Evolutionary conservation across 768 basidiomycete species (phyloP).

Genomic region (Leccinum rimulosum): DNA sequence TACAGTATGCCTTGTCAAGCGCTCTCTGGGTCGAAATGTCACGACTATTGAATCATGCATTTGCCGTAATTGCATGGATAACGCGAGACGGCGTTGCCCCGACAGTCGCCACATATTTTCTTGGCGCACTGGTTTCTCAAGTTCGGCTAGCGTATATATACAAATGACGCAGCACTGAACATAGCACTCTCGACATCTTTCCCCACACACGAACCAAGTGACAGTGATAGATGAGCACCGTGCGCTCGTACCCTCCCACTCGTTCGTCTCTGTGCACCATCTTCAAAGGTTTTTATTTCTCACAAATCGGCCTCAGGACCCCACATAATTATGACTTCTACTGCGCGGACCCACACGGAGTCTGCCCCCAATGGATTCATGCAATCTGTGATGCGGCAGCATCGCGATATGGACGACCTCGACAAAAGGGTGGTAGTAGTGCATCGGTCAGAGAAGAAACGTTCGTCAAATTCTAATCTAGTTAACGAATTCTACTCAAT

Average conservation of each 20-base stretch:
- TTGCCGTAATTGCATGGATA: neutral
- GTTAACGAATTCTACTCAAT: neutral
- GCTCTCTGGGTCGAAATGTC: neutral
- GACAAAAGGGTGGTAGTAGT: slow-evolving; percentile 14
- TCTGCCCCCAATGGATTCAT: slow-evolving; percentile 19
- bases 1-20: neutral
- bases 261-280: slow-evolving; percentile 6
- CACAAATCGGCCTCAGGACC: slow-evolving; percentile 8
- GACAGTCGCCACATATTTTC: neutral
- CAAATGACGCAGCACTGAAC: neutral
- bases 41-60: neutral
- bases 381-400: slow-evolving; percentile 16
- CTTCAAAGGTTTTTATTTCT: neutral
- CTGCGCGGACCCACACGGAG: slow-evolving; percentile 16
- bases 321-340: slow-evolving; percentile 10
- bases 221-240: slow-evolving; percentile 5
- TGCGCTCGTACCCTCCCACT: slow-evolving; percentile 3
- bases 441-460: slow-evolving; percentile 11
- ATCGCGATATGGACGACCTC: slow-evolving; percentile 4
- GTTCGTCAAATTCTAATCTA: slow-evolving; percentile 13
- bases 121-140: slow-evolving; percentile 13
- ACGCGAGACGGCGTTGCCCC: neutral
- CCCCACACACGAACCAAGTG: slow-evolving; percentile 2
- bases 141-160: neutral
- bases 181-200: neutral